Base-by-base conservation (phyloP, 345 rosid species). In the Citrus trifoliata region DNA sequence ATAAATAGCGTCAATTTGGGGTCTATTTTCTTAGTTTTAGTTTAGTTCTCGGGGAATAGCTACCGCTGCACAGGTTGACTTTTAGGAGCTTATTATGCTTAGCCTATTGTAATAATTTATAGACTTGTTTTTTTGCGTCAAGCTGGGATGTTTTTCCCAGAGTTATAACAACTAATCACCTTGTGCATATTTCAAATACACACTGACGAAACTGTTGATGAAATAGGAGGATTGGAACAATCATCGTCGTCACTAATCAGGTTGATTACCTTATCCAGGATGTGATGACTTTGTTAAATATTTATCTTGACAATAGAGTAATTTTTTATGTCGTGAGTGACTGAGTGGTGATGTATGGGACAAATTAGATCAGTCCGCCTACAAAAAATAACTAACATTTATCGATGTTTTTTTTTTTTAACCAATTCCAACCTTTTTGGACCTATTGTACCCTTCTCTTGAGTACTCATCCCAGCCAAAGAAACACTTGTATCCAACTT, bases 401-500 rank as follows among this genome's bases (percentile, higher is more conserved):
- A 7, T 37, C 35, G 35, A 37, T 37, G n/a, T 0, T 37, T 0
- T 7, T 3, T 37, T 3, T 7, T 1, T 37, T 37, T 6, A 5
- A 37, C 10, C 46, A 2, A 40, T 10, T 2, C 46, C 3, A 40
- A 40, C 13, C 2, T 2, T 2, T 40, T 9, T 10, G 46, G 46
- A 10, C 1, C 13, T 40, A 40, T 40, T 42, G 10, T 42, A 42
- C 14, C 48, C 14, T 42, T 42, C 4, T 42, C 10, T 42, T 6
- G 0, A 3, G 0, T 42, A 10, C 16, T 10, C 48, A 42, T 42
- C 48, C 0, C 4, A 42, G 2, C 48, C 3, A 0, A 42, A 42
- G 16, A 42, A 10, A 42, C 48, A 2, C 48, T 42, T 42, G 4
- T 42, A 42, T 42, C 14, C 48, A 42, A 10, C 48, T 0, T 10